These are phyloP conservation scores for Clitocybe nebularis DNA, from an alignment of 1,284 basidiomycete genomes.

Conservation along the genomic window DNA sequence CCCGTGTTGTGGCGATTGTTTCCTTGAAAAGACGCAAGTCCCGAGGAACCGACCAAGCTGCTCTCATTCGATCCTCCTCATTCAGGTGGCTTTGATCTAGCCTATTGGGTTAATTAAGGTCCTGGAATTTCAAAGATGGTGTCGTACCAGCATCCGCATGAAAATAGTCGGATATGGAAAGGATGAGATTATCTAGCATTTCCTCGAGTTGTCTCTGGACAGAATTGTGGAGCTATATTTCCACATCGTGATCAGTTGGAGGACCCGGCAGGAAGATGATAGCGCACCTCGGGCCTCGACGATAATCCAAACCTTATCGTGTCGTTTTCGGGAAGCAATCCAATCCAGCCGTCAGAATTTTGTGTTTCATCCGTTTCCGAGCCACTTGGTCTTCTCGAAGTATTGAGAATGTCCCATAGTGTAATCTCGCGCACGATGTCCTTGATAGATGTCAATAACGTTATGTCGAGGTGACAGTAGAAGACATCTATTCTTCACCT, in stretches of 20 bases:
- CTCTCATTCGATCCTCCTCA: neutral
- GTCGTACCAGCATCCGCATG: conserved; percentile 14
- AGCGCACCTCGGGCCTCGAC: conserved; percentile 11
- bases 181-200: conserved; percentile 13
- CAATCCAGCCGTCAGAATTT: neutral
- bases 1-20: conserved; percentile 6
- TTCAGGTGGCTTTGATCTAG: conserved; percentile 10
- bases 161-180: conserved; percentile 16
- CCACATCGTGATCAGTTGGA: too few species aligned
- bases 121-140: neutral
- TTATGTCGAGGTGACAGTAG: too few species aligned
- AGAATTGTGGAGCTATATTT: too few species aligned
- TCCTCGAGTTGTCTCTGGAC: conserved; percentile 15
- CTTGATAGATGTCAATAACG: neutral
- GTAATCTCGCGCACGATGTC: conserved; percentile 8
- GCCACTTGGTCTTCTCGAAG: neutral
- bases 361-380: neutral
- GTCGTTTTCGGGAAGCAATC: conserved; percentile 11
- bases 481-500: too few species aligned
- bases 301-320: conserved; percentile 13
- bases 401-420: conserved; percentile 6
- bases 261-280: too few species aligned
- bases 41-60: conserved; percentile 7
- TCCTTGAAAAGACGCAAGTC: conserved; percentile 6
- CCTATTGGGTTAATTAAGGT: neutral